Base-by-base conservation (phyloP, 2,329 filamentous ascomycete genomes). In the Lachnum nothofagi region DNA sequence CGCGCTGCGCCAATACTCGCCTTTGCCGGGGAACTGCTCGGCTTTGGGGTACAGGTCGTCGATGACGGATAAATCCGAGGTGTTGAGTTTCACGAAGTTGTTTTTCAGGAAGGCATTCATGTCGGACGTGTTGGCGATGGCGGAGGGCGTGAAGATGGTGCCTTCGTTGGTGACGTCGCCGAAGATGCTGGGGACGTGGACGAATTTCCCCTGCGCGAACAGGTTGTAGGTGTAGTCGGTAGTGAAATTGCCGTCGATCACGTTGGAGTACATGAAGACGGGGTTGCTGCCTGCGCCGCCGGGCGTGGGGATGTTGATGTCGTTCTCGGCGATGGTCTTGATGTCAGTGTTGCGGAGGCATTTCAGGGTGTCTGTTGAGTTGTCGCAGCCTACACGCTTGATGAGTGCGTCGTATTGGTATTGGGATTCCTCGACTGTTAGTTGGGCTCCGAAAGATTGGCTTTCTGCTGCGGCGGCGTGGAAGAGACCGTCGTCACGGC, bases 161-260 rank as follows among this genome's bases (percentile, higher is more conserved):
- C 83, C 84, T 65, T 83, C 83, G 63, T 88, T 80, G 3, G 78
- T 80, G 63, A 77, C 77, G 55, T 79, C 74, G 44, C 79, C 74
- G 35, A 72, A 74, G 16, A 83, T 73, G 0, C 73, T 65, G 0
- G 80, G 80, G 0, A 83, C 71, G 22, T 70, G 70, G 51, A 80
- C 63, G 62, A 80, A 78, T 5, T 70, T 71, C 0, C 76, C 78
- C 14, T 72, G 41, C 1, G 63, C 60, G 43, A 77, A 79, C 1
- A 71, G 59, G 1, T 63, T 68, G 52, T 81, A 80, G 0, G 77
- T 73, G 14, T 71, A 67, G 48, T 78, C 74, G 0, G 60, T 64
- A 3, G 81, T 66, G 12, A 82, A 63, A n/a, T 72, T 69, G 2
- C 72, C 70, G 54, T 84, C 80, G 2, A 83, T 62, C 0, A 75